Evolutionary conservation across 1,284 basidiomycete species (phyloP), one percentile per base, ranked within the genome.

Genomic region (Malassezia furfur): DNA sequence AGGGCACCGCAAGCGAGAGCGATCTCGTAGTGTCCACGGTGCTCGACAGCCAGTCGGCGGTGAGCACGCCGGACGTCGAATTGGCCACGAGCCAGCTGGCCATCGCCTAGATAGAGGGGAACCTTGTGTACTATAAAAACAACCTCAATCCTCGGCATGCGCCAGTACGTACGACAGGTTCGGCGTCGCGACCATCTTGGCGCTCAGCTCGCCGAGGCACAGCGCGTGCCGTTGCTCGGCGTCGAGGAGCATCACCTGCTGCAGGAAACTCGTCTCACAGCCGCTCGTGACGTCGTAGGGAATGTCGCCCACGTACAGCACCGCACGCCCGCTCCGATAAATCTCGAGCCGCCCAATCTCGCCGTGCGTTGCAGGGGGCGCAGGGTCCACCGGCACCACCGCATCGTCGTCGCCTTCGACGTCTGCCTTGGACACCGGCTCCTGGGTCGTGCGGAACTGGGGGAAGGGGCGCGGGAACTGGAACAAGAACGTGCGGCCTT

Each of bases 391-490:
- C 8, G 58, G 52, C 3, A 48, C 53, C 10, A 31, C 47, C 14
- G 30, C 44, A 30, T 49, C 49, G 12, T 37, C 25, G 10, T 49
- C 44, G 11, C 17, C 12, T 6, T 50, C 41, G 14, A n/a, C 34
- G 28, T 32, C 36, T 12, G 30, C 17, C n/a, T 55, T 34, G 12
- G 40, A 4, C 4, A 21, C 25, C 4, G 41, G 31, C n/a, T 15
- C 37, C 19, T 45, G 35, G 11, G 46, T 25, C n/a, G 38, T 25
- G 2, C 25, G 45, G 50, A 91, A 93, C 14, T 78, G 80, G 0
- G 91, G 90, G 76, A 94, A 91, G 0, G 87, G 84, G n/a, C 80
- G 77, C 0, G 91, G 91, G 71, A 96, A 93, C 74, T 93, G 91
- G 78, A 94, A 93, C 62, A 91, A 84, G 71, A 88, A 93, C 1